Percentiles rank a stretch among this genome's conserved stretches.
Evolutionary conservation across 2,329 filamentous ascomycete genomes (phyloP).

Genomic region (Coniochaeta prunicola): DNA sequence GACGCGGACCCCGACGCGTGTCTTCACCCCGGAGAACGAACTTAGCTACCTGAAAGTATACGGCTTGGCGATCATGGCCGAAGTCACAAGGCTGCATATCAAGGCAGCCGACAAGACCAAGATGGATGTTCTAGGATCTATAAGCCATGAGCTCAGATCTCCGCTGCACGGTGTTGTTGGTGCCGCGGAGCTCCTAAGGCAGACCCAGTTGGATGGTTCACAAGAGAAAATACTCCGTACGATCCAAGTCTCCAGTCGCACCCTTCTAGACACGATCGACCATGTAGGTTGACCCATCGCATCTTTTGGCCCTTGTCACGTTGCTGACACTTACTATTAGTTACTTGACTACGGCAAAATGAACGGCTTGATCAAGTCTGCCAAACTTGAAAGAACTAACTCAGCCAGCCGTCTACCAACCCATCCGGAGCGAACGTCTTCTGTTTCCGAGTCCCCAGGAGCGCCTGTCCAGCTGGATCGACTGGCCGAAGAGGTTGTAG

Average conservation of each 20-base stretch:
- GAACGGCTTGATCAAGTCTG: slow-evolving; percentile 5
- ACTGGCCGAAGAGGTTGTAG: slow-evolving; percentile 38
- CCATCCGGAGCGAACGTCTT: not conserved
- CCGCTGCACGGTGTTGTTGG: slow-evolving; percentile 54
- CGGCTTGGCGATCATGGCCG: slow-evolving; percentile 47
- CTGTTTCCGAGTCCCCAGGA: not conserved
- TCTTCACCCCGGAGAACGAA: slow-evolving; percentile 38
- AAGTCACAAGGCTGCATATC: slow-evolving; percentile 39
- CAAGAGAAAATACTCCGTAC: slow-evolving; percentile 40
- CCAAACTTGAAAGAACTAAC: slow-evolving; percentile 5
- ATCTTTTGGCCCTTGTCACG: not conserved
- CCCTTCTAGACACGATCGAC: slow-evolving; percentile 45
- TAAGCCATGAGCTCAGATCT: slow-evolving; percentile 55
- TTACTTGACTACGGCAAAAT: slow-evolving; percentile 8
- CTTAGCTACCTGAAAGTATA: slow-evolving; percentile 45
- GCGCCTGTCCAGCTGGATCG: slow-evolving; percentile 25
- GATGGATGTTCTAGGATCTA: slow-evolving; percentile 50
- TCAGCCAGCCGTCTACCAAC: not conserved
- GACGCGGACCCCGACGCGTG: slow-evolving; percentile 32
- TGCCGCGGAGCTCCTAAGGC: slow-evolving; percentile 43
- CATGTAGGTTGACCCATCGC: slow-evolving; percentile 38
- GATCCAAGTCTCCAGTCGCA: slow-evolving; percentile 42
- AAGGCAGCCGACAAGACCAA: slow-evolving; percentile 38
- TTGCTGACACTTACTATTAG: not conserved
- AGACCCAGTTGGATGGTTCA: slow-evolving; percentile 38